Percentiles rank a stretch among this genome's conserved stretches.
These are phyloP conservation scores for Baorangia bicolor DNA, from an alignment of 768 basidiomycete species.

Conservation along the genomic window DNA sequence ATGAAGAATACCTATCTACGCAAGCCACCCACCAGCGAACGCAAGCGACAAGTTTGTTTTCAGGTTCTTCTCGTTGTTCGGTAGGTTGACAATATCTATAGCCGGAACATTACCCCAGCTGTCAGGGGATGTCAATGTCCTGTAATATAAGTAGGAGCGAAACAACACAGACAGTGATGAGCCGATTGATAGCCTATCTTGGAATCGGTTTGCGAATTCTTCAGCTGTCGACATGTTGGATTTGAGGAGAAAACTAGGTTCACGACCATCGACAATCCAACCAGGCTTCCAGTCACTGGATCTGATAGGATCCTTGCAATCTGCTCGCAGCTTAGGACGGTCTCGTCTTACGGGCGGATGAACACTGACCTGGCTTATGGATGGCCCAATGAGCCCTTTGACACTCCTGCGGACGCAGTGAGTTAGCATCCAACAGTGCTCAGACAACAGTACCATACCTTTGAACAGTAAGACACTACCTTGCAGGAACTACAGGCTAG, in stretches of 20 bases:
- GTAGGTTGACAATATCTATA: slow-evolving; percentile 30
- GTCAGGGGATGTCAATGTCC: not conserved
- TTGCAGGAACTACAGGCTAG: slow-evolving; percentile 32
- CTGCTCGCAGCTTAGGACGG: not conserved
- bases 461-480: slow-evolving; percentile 47
- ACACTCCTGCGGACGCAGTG: slow-evolving; percentile 32
- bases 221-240: slow-evolving; percentile 4
- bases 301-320: slow-evolving; percentile 25
- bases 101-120: slow-evolving; percentile 39
- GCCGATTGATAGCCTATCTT: slow-evolving; percentile 30
- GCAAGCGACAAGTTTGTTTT: slow-evolving; percentile 23
- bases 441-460: slow-evolving; percentile 6
- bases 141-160: not conserved
- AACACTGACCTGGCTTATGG: slow-evolving; percentile 37
- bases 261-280: slow-evolving; percentile 24
- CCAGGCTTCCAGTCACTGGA: slow-evolving; percentile 20
- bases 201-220: slow-evolving; percentile 10
- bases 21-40: slow-evolving; percentile 22
- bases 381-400: slow-evolving; percentile 40
- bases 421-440: not conserved
- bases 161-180: slow-evolving; percentile 20
- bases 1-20: not conserved
- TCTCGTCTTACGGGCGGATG: not conserved
- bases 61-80: slow-evolving; percentile 21
- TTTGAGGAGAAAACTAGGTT: slow-evolving; percentile 17